A percentile compares a stretch with the other conserved stretches of the same genome.
These are phyloP conservation scores for Fusarium zealandicum DNA, from an alignment of 2,329 filamentous ascomycete species.

Conservation along the genomic window DNA sequence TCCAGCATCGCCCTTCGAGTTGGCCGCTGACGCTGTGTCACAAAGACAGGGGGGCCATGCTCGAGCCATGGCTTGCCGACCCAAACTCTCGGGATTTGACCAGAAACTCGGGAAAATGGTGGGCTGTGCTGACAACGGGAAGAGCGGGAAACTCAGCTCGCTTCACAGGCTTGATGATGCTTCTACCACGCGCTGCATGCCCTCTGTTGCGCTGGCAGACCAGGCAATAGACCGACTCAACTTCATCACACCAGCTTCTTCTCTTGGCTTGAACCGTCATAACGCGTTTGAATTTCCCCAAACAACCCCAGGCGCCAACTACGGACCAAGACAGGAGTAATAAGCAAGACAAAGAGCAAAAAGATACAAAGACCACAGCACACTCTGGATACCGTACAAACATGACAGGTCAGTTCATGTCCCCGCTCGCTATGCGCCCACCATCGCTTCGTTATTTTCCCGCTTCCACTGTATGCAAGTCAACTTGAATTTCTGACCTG, in stretches of 20 bases:
- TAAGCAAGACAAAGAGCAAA: not conserved
- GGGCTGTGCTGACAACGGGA: slow-evolving; percentile 26
- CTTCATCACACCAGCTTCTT: slow-evolving; percentile 13
- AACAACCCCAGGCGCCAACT: slow-evolving; percentile 9
- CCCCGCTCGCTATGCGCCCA: slow-evolving; percentile 29
- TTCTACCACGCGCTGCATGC: slow-evolving; percentile 1
- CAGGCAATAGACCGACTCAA: too few species aligned
- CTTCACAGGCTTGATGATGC: not conserved
- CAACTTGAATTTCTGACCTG: slow-evolving; percentile 23
- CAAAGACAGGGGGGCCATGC: slow-evolving; percentile 43
- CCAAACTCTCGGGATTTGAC: slow-evolving; percentile 46
- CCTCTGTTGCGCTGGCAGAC: not conserved
- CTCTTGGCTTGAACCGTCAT: slow-evolving; percentile 21
- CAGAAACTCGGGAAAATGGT: slow-evolving; percentile 43
- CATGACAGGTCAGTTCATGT: slow-evolving; percentile 31
- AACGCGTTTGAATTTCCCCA: slow-evolving; percentile 16
- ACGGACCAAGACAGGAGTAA: too few species aligned
- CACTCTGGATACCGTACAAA: slow-evolving; percentile 29
- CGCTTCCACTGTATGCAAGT: slow-evolving; percentile 28
- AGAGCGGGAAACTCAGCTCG: slow-evolving; percentile 4
- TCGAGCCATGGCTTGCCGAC: slow-evolving; percentile 46
- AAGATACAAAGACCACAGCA: slow-evolving; percentile 7
- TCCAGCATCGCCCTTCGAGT: not conserved
- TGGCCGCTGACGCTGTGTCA: slow-evolving; percentile 26
- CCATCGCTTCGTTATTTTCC: slow-evolving; percentile 18